Conservation (phyloP, 768 basidiomycete genomes). For the Plicaturopsis crispa region DNA sequence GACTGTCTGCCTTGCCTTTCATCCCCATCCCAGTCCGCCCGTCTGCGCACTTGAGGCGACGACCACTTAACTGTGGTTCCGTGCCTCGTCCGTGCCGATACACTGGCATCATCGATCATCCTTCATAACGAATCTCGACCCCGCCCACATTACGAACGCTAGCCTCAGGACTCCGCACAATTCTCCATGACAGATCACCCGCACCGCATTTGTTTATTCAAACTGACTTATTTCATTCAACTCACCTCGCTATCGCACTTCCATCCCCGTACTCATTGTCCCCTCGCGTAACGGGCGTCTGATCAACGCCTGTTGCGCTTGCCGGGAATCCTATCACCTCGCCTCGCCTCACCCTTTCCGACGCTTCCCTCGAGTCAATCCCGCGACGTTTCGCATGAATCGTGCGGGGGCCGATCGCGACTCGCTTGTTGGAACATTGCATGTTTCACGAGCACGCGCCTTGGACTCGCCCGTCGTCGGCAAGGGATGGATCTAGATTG, state of each 20-base stretch:
- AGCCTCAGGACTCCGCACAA: neutral
- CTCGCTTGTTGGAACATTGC: slow-evolving; percentile 27
- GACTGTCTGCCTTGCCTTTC: slow-evolving; percentile 28
- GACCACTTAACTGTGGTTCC: slow-evolving; percentile 80
- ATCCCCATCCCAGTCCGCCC: slow-evolving; percentile 47
- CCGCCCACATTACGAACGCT: neutral
- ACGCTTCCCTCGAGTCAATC: slow-evolving; percentile 12
- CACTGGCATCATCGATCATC: slow-evolving; percentile 50
- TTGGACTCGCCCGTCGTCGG: no score
- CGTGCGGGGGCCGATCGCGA: slow-evolving; percentile 10
- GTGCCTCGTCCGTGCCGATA: slow-evolving; percentile 73
- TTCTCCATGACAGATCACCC: neutral
- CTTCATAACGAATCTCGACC: neutral
- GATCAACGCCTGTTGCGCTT: slow-evolving; percentile 32
- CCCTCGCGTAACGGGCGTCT: slow-evolving; percentile 28
- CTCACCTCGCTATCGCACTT: slow-evolving; percentile 1
- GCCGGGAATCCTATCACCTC: slow-evolving; percentile 17
- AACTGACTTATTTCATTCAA: slow-evolving; percentile 8
- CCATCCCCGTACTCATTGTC: slow-evolving; percentile 8
- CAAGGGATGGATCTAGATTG: slow-evolving; percentile 19
- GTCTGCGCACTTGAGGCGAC: slow-evolving; percentile 57
- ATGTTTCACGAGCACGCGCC: slow-evolving; percentile 21
- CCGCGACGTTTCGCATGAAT: slow-evolving; percentile 12
- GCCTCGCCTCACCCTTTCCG: slow-evolving; percentile 9
- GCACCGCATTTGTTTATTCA: slow-evolving; percentile 1